phyloP scores from a whole-genome alignment of 1,284 basidiomycete genomes.

The Trichosporon ovoides region DNA sequence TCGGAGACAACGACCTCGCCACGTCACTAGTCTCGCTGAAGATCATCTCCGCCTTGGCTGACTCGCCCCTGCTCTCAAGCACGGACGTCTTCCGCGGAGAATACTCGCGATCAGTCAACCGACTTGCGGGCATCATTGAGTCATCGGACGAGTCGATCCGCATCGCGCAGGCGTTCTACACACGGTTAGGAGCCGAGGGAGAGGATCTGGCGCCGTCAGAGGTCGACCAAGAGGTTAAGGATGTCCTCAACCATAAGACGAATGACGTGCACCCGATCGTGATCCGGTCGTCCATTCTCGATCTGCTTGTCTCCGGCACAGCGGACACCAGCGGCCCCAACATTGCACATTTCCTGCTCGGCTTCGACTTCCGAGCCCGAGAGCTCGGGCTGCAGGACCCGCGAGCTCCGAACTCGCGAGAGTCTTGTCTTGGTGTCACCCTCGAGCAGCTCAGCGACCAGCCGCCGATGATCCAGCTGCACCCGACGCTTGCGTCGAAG shows the following conservation, averaged over 20 bases:
- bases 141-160: constrained; percentile 76
- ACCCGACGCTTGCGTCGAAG: constrained; percentile 79
- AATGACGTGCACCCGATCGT: constrained; percentile 50
- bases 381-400: constrained; percentile 50
- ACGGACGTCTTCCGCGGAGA: constrained; percentile 59
- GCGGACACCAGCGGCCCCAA: constrained; percentile 70
- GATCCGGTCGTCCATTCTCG: constrained; percentile 70
- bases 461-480: constrained; percentile 57
- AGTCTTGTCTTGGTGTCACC: constrained; percentile 74
- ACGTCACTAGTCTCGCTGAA: constrained; percentile 74
- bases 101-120: constrained; percentile 51
- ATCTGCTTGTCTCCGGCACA: constrained; percentile 77
- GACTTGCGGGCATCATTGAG: constrained; percentile 72
- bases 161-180: constrained; percentile 75
- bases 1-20: constrained; percentile 67
- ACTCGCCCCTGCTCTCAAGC: constrained; percentile 54
- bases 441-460: constrained; percentile 67
- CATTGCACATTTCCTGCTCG: constrained; percentile 79
- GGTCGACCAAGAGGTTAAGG: constrained; percentile 29
- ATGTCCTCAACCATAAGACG: constrained; percentile 24
- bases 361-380: constrained; percentile 59
- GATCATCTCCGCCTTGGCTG: constrained; percentile 64
- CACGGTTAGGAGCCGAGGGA: constrained; percentile 60
- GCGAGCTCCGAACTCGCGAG: constrained; percentile 62
- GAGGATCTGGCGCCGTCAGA: constrained; percentile 43